These are phyloP conservation scores for Globisporangium megalacanthum DNA, from an alignment of 352 stramenopile genomes.

Conservation along the genomic window DNA sequence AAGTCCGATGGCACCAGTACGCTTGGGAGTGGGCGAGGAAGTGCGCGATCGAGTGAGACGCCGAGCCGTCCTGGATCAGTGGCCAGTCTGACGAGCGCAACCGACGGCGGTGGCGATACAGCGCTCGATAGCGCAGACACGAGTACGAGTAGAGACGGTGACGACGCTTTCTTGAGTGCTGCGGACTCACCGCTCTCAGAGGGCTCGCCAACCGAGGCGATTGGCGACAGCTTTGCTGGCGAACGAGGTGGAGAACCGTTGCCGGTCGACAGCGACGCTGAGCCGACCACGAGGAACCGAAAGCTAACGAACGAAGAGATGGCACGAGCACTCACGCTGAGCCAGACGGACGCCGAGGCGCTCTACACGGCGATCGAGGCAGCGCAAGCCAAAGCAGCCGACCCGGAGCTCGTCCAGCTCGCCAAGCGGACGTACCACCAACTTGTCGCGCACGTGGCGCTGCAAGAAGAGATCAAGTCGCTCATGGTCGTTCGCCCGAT, in stretches of 20 bases:
- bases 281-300: slow-evolving; percentile 3
- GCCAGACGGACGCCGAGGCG: slow-evolving; percentile 62
- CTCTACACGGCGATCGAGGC: slow-evolving; percentile 70
- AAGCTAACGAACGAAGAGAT: slow-evolving; percentile 38
- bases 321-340: slow-evolving; percentile 41
- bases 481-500: slow-evolving; percentile 64
- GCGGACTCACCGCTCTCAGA: background rate
- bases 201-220: background rate
- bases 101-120: background rate
- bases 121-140: background rate
- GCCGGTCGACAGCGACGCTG: background rate
- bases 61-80: slow-evolving; percentile 5
- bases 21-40: background rate
- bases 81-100: background rate
- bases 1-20: background rate
- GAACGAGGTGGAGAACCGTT: background rate
- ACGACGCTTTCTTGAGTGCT: background rate
- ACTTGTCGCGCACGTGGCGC: slow-evolving; percentile 56
- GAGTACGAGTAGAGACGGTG: background rate
- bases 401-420: slow-evolving; percentile 41
- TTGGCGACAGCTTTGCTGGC: background rate
- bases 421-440: slow-evolving; percentile 63
- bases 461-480: slow-evolving; percentile 79
- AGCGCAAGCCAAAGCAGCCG: slow-evolving; percentile 54
- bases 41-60: background rate